Base-by-base conservation (phyloP, 192 early-diverging fungal species). In the Coemansia sp. region DNA sequence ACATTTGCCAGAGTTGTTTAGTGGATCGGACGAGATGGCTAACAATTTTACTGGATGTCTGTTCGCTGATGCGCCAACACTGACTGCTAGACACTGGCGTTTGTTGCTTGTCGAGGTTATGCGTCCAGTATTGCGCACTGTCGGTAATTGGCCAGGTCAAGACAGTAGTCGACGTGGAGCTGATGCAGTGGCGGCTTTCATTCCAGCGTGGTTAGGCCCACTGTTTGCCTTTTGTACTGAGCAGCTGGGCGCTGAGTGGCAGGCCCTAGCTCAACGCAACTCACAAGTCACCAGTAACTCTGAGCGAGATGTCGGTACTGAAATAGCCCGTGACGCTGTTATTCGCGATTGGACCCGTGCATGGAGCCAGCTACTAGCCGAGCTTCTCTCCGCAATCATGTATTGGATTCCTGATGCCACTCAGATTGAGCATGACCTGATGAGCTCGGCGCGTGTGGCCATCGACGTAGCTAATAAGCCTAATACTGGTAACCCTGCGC, bases 331-430 rank as follows among this genome's bases (percentile, higher is more conserved):
- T 13, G 81, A 84, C 13, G 71, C 67, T 44, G 16, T 73, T 20
- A 51, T 84, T 16, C 76, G 81, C 22, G 77, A 76, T 65, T 78
- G 81, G 76, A 78, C 81, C 15, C 73, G 77, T 3, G 69, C 81
- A 5, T 84, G 76, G 76, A 67, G 70, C 67, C 73, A 67, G 59
- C 34, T 77, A 0, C 36, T 78, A 9, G 42, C 46, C 5, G 76
- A 73, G 5, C 46, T 84, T 8, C 61, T 84, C 24, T 49, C 40
- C 0, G 20, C 65, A 1, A 52, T 75, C 4, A 15, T 63, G 16
- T 13, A 41, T 29, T 66, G 51, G 75, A 13, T 82, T 20, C 80
- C 81, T 1, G 76, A 71, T 3, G 76, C 76, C 11, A 41, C 74
- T 52, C 76, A 75, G 29, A 73, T 84, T 40, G 76, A 76, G 65